These are phyloP conservation scores for Candida mesenterica DNA, from an alignment of 1,139 yeast species.

Conservation along the genomic window DNA sequence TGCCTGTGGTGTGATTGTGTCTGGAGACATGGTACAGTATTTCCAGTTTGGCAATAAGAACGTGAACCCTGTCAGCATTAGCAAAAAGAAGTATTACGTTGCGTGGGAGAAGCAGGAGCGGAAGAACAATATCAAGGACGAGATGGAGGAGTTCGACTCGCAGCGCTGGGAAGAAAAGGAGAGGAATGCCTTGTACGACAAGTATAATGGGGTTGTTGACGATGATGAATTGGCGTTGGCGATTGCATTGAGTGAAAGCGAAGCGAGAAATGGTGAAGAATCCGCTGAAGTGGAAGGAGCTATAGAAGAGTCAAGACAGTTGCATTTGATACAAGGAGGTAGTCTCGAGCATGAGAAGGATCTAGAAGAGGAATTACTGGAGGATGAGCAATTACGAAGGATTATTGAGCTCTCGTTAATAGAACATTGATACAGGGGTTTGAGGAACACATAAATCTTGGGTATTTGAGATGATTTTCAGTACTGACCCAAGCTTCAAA, in stretches of 20 bases:
- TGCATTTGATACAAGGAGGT: constrained; percentile 8
- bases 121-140: constrained; percentile 30
- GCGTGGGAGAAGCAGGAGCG: constrained; percentile 18
- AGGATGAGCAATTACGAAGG: constrained; percentile 16
- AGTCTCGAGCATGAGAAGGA: constrained; percentile 27
- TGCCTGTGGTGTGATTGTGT: constrained; percentile 53
- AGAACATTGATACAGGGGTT: too few species aligned
- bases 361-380: constrained; percentile 11
- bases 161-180: constrained; percentile 15
- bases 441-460: too few species aligned
- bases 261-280: constrained; percentile 16
- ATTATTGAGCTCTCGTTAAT: constrained; percentile 18
- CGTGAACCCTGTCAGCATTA: background rate
- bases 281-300: constrained; percentile 28
- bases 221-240: constrained; percentile 46
- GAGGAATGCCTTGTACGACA: constrained; percentile 31
- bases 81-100: constrained; percentile 20
- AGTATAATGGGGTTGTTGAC: constrained; percentile 42
- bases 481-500: too few species aligned
- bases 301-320: constrained; percentile 15
- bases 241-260: constrained; percentile 50
- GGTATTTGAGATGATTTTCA: too few species aligned
- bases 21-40: constrained; percentile 59
- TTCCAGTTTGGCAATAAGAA: constrained; percentile 54
- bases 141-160: constrained; percentile 37